Evolutionary conservation across 805 yeast species (phyloP).

Genomic region (Ascoidea asiatica): DNA sequence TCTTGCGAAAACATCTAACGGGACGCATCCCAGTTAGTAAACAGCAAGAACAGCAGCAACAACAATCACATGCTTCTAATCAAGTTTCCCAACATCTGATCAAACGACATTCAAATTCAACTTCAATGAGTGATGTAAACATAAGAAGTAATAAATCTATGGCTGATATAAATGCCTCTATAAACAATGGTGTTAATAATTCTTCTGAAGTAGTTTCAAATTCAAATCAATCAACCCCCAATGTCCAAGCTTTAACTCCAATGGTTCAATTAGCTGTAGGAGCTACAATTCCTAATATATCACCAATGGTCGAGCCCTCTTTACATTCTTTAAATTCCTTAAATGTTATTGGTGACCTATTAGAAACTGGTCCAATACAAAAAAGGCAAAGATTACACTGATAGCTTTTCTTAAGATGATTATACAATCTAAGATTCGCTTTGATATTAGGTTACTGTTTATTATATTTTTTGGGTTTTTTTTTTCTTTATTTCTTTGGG

Average conservation of each 20-base stretch:
- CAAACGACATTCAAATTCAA: not conserved
- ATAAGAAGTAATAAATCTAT: not conserved
- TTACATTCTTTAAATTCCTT: not conserved
- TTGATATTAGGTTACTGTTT: too few species aligned
- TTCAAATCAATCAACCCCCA: not conserved
- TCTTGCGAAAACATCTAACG: constrained; percentile 61
- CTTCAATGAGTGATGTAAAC: not conserved
- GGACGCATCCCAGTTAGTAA: constrained; percentile 25
- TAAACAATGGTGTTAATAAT: not conserved
- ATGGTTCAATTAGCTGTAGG: not conserved
- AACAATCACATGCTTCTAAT: constrained; percentile 3
- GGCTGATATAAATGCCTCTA: not conserved
- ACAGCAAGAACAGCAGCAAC: constrained; percentile 13
- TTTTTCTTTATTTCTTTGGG: too few species aligned
- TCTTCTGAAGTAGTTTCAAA: not conserved
- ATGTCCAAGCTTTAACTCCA: not conserved
- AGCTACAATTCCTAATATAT: not conserved
- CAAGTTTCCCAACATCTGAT: not conserved
- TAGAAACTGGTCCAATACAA: not conserved
- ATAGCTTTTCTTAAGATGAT: too few species aligned
- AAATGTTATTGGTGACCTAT: too few species aligned
- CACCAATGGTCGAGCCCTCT: too few species aligned
- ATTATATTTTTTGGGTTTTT: too few species aligned
- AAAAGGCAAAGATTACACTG: not conserved
- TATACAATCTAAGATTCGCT: too few species aligned